phyloP scores from a whole-genome alignment of 2,329 filamentous ascomycete species.

The Chaetothyriales sp. region DNA sequence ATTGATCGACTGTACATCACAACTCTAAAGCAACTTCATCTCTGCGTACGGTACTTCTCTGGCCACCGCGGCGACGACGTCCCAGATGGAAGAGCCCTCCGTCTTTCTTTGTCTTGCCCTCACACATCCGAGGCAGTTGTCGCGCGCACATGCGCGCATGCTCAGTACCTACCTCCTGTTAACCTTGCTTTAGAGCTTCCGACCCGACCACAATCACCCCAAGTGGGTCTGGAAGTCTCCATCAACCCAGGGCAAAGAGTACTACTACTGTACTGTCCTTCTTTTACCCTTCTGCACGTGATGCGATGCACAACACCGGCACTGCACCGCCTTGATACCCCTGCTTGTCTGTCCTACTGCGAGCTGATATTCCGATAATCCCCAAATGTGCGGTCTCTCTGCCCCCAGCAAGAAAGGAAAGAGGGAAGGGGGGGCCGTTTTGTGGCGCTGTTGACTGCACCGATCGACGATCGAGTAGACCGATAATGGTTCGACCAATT shows the following conservation, averaged over 20 bases:
- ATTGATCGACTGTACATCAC: not conserved
- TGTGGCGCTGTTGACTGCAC: not conserved
- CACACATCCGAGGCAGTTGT: not conserved
- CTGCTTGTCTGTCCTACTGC: no score
- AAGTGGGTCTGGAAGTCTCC: no score
- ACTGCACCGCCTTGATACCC: no score
- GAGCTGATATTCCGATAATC: not conserved
- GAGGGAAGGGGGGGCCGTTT: not conserved
- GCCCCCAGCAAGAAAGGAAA: not conserved
- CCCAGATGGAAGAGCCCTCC: not conserved
- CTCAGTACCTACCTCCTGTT: not conserved
- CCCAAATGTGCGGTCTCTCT: not conserved
- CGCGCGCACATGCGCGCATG: not conserved
- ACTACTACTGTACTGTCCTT: no score
- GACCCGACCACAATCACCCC: no score
- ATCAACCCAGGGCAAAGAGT: no score
- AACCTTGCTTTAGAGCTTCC: no score
- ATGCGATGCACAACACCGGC: no score
- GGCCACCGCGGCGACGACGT: no score
- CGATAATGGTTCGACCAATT: not conserved
- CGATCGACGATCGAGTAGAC: not conserved
- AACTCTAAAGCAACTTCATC: not conserved
- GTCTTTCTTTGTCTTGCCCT: not conserved
- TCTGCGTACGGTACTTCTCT: not conserved
- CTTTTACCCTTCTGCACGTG: no score